Base-by-base conservation (phyloP, 1,139 yeast genomes). In the Hyphopichia burtonii region DNA sequence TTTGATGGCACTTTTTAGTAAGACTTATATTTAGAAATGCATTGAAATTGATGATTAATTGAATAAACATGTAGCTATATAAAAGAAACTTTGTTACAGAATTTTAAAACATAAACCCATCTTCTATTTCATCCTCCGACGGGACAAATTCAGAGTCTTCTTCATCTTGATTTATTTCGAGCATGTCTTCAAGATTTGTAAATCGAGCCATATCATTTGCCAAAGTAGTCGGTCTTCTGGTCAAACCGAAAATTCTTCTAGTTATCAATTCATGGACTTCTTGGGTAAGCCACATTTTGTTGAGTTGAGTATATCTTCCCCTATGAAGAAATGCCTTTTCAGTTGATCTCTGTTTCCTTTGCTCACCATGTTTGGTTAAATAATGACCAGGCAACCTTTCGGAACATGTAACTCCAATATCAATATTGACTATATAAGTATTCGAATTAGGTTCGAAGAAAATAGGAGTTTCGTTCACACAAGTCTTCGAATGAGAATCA, bases 331-430 rank as follows among this genome's bases (percentile, higher is more conserved):
- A 68, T 0, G 88, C 86, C 43, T 75, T 80, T 10, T 78, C 76
- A 12, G 74, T 69, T 47, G 71, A 65, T 7, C 79, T 68, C 19
- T 74, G 74, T 9, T 71, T 66, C 37, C 85, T 84, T 10, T 83
- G 76, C 56, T 86, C 93, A 23, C 94, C 94, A 57, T 84, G 89
- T 5, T 71, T 67, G 39, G 87, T 83, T 54, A 86, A 64, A 54
- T 84, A 86, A 2, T 93, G 93, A 0, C 87, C 86, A 14, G 76
- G 71, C 19, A 78, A 62, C 28, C 62, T 58, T 7, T 22, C 14
- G 8, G 25, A 16, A 12, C 22, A 22, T 6, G 23, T 12, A 3
- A n/a, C 31, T 8, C 15, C n/a, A n/a, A 16, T 17, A n/a, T 25
- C 27, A 16, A 33, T 18, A 19, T 19, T 11, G 16, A 38, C 15